These are phyloP conservation scores for Phytophthora aleatoria DNA, from an alignment of 352 stramenopile species.

Conservation along the genomic window DNA sequence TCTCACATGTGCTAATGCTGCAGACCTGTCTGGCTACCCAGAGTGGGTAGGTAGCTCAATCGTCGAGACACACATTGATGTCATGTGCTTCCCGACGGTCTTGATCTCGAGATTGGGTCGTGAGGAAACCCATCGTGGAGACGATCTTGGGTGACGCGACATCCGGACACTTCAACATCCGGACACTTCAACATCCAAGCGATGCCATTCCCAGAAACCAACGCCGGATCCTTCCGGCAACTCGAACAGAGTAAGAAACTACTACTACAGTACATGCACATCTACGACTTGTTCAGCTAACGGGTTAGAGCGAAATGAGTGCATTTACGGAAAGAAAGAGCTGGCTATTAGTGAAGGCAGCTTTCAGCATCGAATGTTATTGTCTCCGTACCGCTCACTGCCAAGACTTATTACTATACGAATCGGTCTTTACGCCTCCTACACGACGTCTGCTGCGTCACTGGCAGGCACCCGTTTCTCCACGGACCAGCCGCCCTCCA, in stretches of 20 bases:
- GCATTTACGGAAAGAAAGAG: constrained; percentile 6
- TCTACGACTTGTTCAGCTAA: too few species aligned
- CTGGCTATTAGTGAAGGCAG: constrained; percentile 6
- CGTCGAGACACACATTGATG: background rate
- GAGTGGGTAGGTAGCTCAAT: background rate
- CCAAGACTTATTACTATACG: constrained; percentile 34
- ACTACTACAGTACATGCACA: background rate
- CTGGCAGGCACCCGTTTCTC: constrained; percentile 72
- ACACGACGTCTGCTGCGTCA: constrained; percentile 60
- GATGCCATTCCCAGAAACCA: background rate
- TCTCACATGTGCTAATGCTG: background rate
- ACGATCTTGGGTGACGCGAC: constrained; percentile 3
- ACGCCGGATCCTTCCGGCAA: constrained; percentile 2
- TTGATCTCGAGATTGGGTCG: constrained; percentile 16
- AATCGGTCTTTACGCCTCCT: constrained; percentile 23
- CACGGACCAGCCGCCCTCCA: constrained; percentile 85
- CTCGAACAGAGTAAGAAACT: constrained; percentile 7
- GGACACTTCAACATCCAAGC: constrained; percentile 7
- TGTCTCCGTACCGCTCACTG: constrained; percentile 3
- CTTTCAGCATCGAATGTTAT: constrained; percentile 1
- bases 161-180: constrained; percentile 3
- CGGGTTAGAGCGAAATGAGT: constrained; percentile 3
- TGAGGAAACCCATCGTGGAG: constrained; percentile 1
- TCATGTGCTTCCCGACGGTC: background rate
- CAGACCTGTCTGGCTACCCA: background rate